Conservation (phyloP, 176 grass and related monocot genomes). For the Coix lacrymajobi region DNA sequence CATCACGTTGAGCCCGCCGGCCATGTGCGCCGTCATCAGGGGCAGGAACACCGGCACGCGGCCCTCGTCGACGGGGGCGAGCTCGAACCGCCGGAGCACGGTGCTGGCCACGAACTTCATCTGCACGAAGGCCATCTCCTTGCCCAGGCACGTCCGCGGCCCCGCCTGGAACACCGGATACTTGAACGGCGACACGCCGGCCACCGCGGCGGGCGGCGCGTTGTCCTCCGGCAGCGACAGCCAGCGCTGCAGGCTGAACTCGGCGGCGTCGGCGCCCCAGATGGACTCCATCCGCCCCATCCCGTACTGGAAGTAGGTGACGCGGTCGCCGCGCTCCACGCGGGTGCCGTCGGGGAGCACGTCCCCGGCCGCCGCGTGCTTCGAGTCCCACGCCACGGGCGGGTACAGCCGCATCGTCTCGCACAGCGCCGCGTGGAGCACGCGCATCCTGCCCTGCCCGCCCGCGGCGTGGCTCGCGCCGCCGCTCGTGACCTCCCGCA, state of each 20-base stretch:
- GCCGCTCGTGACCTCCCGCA: conserved; percentile 15
- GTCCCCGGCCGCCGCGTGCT: conserved; percentile 62
- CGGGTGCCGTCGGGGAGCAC: conserved; percentile 75
- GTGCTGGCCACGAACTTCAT: conserved; percentile 71
- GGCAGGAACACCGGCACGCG: conserved; percentile 58
- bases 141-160: conserved; percentile 71
- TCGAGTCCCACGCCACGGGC: conserved; percentile 88
- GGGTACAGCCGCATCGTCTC: conserved; percentile 92
- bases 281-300: conserved; percentile 83
- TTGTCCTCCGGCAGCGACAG: conserved; percentile 4
- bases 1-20: conserved; percentile 54
- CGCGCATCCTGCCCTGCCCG: conserved; percentile 42
- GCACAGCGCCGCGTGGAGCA: conserved; percentile 79
- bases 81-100: conserved; percentile 54
- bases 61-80: conserved; percentile 44
- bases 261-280: conserved; percentile 56
- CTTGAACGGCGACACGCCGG: conserved; percentile 67
- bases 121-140: conserved; percentile 84
- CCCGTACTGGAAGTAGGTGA: conserved; percentile 92
- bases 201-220: background rate
- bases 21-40: conserved; percentile 74
- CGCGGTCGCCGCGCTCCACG: conserved; percentile 53
- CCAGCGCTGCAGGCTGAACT: conserved; percentile 67
- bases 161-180: conserved; percentile 88
- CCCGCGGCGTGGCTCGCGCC: background rate